These are phyloP conservation scores for Kluyveromyces aestuarii DNA, from an alignment of 805 yeast species.

Conservation along the genomic window DNA sequence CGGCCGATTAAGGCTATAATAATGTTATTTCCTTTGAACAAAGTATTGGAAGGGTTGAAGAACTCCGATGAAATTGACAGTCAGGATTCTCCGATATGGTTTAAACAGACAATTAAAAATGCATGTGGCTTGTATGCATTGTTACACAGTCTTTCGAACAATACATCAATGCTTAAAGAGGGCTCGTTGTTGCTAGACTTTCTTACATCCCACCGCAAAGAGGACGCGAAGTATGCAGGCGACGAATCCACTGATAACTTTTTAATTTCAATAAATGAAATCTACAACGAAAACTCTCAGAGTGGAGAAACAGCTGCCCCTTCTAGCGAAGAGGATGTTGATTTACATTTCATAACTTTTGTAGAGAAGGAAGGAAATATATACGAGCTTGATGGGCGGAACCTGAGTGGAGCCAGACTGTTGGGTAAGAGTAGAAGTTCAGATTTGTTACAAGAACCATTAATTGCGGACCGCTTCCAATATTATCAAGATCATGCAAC, in stretches of 20 bases:
- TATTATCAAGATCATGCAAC: constrained; percentile 58
- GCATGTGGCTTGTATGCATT: constrained; percentile 92
- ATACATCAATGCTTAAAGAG: constrained; percentile 16
- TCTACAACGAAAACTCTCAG: constrained; percentile 14
- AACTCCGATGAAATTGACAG: constrained; percentile 25
- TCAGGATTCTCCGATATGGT: constrained; percentile 45
- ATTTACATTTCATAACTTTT: constrained; percentile 73
- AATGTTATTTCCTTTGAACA: constrained; percentile 75
- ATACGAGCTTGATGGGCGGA: constrained; percentile 85
- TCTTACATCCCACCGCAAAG: constrained; percentile 6
- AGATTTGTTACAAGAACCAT: constrained; percentile 46
- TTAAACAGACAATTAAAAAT: constrained; percentile 72
- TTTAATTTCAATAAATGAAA: constrained; percentile 14
- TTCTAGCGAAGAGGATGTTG: constrained; percentile 40
- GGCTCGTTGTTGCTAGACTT: constrained; percentile 17
- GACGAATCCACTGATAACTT: constrained; percentile 31
- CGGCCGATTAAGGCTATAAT: constrained; percentile 70
- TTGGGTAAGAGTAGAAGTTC: constrained; percentile 34
- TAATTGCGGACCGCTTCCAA: constrained; percentile 47
- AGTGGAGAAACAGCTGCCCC: constrained; percentile 68
- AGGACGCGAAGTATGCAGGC: constrained; percentile 37
- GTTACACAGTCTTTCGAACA: constrained; percentile 49
- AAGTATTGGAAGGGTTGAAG: constrained; percentile 41
- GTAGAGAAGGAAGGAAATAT: constrained; percentile 49
- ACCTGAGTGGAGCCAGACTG: constrained; percentile 57